Percentiles rank a stretch among this genome's conserved stretches.
Conservation (phyloP, 75 land plant species). For the Pinus albicaulis region DNA sequence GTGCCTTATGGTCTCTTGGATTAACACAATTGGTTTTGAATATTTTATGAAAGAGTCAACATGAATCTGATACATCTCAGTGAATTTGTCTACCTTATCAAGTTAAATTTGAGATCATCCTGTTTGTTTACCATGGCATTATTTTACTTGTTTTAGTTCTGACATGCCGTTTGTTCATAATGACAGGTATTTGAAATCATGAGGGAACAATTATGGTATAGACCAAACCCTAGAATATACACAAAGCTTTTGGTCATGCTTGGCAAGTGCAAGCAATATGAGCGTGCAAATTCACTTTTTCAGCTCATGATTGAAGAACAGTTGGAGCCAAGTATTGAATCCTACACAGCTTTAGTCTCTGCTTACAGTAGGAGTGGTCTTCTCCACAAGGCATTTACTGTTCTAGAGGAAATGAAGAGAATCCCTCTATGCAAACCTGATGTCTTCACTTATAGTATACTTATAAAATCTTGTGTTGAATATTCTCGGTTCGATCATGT, state of each 20-base stretch:
- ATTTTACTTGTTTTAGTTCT: background rate
- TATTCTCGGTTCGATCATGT: slow-evolving; percentile 51
- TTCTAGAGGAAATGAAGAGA: slow-evolving; percentile 64
- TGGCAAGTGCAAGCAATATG: slow-evolving; percentile 84
- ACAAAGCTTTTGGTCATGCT: slow-evolving; percentile 80
- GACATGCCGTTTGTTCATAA: slow-evolving; percentile 1
- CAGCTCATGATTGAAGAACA: slow-evolving; percentile 65
- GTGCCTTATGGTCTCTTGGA: background rate
- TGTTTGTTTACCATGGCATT: background rate
- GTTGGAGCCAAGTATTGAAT: slow-evolving; percentile 43
- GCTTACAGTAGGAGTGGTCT: slow-evolving; percentile 74
- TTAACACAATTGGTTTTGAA: background rate
- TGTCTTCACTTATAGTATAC: slow-evolving; percentile 73
- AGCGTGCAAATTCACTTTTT: slow-evolving; percentile 58
- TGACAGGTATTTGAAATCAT: slow-evolving; percentile 83
- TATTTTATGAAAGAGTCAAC: background rate
- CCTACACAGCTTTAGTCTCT: slow-evolving; percentile 78
- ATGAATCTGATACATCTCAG: background rate
- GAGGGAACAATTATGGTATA: slow-evolving; percentile 84
- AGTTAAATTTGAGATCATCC: background rate
- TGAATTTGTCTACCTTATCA: background rate
- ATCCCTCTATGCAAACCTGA: slow-evolving; percentile 65
- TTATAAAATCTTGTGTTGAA: slow-evolving; percentile 74
- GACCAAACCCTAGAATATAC: slow-evolving; percentile 62
- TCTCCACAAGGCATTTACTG: slow-evolving; percentile 53